A percentile compares a stretch with the other conserved stretches of the same genome.
Conservation (phyloP, 805 yeast genomes). For the Kodamaea jinghongensis region DNA sequence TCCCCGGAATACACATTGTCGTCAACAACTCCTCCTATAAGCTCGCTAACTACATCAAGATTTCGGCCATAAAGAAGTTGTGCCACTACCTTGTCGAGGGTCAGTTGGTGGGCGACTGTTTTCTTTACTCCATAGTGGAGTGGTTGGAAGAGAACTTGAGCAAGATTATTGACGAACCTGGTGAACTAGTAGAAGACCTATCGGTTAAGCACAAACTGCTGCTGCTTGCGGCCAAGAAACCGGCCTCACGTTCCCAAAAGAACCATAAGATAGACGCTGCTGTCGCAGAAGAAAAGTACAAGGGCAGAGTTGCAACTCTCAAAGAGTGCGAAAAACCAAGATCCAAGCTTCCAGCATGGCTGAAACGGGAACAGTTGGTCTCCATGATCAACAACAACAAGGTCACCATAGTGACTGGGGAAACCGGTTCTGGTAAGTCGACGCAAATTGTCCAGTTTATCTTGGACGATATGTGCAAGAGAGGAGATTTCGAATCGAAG, state of each 20-base stretch:
- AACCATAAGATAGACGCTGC: background rate
- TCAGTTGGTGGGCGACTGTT: slow-evolving; percentile 63
- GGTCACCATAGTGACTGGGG: slow-evolving; percentile 85
- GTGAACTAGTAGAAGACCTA: slow-evolving; percentile 45
- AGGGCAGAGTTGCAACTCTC: slow-evolving; percentile 17
- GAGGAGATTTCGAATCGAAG: slow-evolving; percentile 50
- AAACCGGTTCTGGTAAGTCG: slow-evolving; percentile 96
- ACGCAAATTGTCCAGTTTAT: slow-evolving; percentile 92
- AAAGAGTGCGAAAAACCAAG: slow-evolving; percentile 43
- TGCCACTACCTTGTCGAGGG: slow-evolving; percentile 41
- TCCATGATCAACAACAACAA: slow-evolving; percentile 54
- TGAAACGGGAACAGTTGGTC: slow-evolving; percentile 54
- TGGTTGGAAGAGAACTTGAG: slow-evolving; percentile 70
- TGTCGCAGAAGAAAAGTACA: slow-evolving; percentile 5
- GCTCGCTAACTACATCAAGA: slow-evolving; percentile 68
- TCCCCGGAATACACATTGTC: slow-evolving; percentile 65
- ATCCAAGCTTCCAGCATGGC: slow-evolving; percentile 79
- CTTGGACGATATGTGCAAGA: slow-evolving; percentile 58
- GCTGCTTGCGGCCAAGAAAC: background rate
- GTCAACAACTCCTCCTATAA: slow-evolving; percentile 43
- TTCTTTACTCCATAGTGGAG: slow-evolving; percentile 65
- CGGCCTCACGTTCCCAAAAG: background rate
- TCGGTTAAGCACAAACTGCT: background rate
- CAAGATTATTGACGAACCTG: slow-evolving; percentile 67
- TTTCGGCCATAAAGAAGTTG: slow-evolving; percentile 51